phyloP scores from a whole-genome alignment of 129 eudicot species.

The Silybum marianum region DNA sequence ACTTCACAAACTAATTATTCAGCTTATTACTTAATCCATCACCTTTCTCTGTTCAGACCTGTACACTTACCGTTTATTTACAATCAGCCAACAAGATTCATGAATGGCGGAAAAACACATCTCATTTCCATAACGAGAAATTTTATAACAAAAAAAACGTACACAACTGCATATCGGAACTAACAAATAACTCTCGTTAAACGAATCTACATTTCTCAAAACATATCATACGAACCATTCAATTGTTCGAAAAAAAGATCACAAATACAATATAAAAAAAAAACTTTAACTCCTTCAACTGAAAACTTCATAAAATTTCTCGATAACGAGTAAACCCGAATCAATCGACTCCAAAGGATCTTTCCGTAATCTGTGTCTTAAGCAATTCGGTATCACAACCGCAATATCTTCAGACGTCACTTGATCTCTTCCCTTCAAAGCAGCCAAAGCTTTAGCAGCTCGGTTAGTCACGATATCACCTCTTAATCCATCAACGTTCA shows the following conservation, averaged over 20 bases:
- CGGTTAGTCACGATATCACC: conserved; percentile 88
- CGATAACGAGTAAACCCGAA: conserved; percentile 83
- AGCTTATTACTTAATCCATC: too few species aligned
- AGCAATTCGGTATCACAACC: conserved; percentile 85
- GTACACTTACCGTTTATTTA: too few species aligned
- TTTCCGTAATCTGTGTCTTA: conserved; percentile 86
- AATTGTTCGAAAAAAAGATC: conserved; percentile 11
- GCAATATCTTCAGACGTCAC: conserved; percentile 87
- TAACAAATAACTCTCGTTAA: conserved; percentile 4
- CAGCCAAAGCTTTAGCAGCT: conserved; percentile 92
- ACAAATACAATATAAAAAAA: conserved; percentile 4
- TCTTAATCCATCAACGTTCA: conserved; percentile 88
- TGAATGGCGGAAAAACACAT: background rate
- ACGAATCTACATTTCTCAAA: conserved; percentile 30
- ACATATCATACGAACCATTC: conserved; percentile 9
- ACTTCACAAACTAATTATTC: too few species aligned
- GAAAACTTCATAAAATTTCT: conserved; percentile 89
- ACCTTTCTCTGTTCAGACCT: too few species aligned
- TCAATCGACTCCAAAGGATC: conserved; percentile 96
- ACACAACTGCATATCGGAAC: background rate
- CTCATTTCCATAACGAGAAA: background rate
- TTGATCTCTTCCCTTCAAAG: conserved; percentile 86
- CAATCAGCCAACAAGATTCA: background rate
- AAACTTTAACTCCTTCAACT: conserved; percentile 41
- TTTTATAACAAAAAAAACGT: background rate